Evolutionary conservation across 148 eudicot genomes (phyloP), one percentile per base, ranked within the genome.

Genomic region (Vaccinium vitisidaea): DNA sequence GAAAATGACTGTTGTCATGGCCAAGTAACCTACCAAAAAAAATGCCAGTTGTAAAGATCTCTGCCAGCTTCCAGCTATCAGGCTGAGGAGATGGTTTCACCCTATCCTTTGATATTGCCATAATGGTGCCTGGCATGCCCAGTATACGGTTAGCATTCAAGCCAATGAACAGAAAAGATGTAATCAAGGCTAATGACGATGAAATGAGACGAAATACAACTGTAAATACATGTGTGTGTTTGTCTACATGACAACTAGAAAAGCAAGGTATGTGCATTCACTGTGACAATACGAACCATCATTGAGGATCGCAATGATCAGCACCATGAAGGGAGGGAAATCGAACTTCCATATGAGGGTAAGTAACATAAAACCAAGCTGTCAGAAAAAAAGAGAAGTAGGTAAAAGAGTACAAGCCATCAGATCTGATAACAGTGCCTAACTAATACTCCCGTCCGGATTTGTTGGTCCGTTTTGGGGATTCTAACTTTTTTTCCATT

Each of bases 261-360:
- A 70, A 53, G 48, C 59, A 11, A 58, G 54, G 79, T 58, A 32
- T 6, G 52, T 30, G 53, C 46, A 15, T 54, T 79, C 48, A 69
- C 55, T 58, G 77, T 69, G 15, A 54, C 54, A 78, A 21, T 49
- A 80, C 84, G 39, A 63, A 90, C 90, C 90, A 30, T 90, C 92
- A 84, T 97, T 97, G 84, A 97, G 98, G 86, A 97, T 95, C 83
- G 99, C 99, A 86, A 97, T 97, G 88, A 97, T 94, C 84, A 97
- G 98, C 84, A 97, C 99, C 99, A 97, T 95, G 83, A 97, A 97
- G 79, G 99, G 99, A 63, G 99, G 99, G 76, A 97, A 97, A 86
- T 97, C 96, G 74, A 97, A 97, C 84, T 91, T 88, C 99, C 99
- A 97, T 86, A 97, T 90, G 27, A 97, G 93, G 52, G 98, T 98